These are phyloP conservation scores for Rubus idaeus DNA, from an alignment of 306 rosid genomes.

Conservation along the genomic window DNA sequence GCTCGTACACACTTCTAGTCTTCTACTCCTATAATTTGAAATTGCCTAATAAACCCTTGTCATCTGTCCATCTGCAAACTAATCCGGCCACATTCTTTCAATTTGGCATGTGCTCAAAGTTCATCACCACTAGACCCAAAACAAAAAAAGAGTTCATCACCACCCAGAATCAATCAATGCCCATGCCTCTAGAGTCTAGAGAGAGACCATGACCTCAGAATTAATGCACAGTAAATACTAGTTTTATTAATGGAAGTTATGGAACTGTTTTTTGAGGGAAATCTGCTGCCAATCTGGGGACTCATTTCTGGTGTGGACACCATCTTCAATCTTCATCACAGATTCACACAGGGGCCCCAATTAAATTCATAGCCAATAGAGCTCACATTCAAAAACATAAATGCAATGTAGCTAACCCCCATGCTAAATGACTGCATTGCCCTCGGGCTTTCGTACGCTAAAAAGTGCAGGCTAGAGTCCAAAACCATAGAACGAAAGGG, in stretches of 20 bases:
- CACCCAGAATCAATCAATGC: slow-evolving; percentile 7
- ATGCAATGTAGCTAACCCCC: not conserved
- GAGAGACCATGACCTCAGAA: slow-evolving; percentile 2
- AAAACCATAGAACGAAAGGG: slow-evolving; percentile 35
- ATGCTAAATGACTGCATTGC: not conserved
- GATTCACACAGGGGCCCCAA: not conserved
- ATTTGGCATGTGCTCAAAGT: not conserved
- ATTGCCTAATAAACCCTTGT: too few relatives aligned
- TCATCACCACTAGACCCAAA: not conserved
- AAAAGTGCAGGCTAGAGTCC: slow-evolving; percentile 40
- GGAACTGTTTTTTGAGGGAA: slow-evolving; percentile 13
- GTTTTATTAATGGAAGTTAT: slow-evolving; percentile 1
- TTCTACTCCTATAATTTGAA: too few relatives aligned
- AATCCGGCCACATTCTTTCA: not conserved
- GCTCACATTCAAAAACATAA: slow-evolving; percentile 11
- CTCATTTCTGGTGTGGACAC: not conserved
- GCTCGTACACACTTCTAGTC: too few relatives aligned
- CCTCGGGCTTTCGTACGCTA: slow-evolving; percentile 15
- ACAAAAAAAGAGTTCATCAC: not conserved
- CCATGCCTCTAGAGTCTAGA: slow-evolving; percentile 14
- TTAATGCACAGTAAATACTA: not conserved
- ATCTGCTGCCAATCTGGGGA: not conserved
- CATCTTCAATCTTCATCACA: slow-evolving; percentile 3
- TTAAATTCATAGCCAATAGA: not conserved
- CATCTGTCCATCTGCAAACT: too few relatives aligned